Evolutionary conservation across 768 basidiomycete species (phyloP).

Genomic region (Floccularia luteovirens): DNA sequence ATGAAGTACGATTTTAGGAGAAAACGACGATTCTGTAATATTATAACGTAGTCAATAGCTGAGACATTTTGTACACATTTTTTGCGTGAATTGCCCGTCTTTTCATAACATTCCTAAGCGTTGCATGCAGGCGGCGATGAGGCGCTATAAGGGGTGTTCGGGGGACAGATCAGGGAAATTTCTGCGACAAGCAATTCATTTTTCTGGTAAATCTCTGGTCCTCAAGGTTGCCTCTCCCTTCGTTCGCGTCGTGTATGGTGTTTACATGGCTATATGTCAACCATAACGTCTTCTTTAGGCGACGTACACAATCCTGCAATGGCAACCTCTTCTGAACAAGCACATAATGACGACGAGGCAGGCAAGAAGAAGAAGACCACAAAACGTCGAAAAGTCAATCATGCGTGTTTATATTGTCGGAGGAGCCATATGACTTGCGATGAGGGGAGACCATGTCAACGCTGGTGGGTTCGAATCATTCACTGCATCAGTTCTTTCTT

Average conservation of each 20-base stretch:
- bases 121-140: too few relatives aligned
- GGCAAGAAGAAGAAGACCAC: slow-evolving; percentile 43
- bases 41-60: too few relatives aligned
- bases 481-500: slow-evolving; percentile 3
- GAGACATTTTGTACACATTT: too few relatives aligned
- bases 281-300: background rate
- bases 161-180: too few relatives aligned
- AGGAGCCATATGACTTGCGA: slow-evolving; percentile 92
- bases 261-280: background rate
- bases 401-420: slow-evolving; percentile 91
- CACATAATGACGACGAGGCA: slow-evolving; percentile 20
- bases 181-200: too few relatives aligned
- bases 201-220: too few relatives aligned
- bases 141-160: too few relatives aligned
- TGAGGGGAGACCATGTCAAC: slow-evolving; percentile 83
- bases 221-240: too few relatives aligned
- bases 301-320: background rate
- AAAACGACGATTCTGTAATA: too few relatives aligned
- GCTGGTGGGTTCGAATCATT: slow-evolving; percentile 58
- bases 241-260: background rate
- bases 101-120: too few relatives aligned
- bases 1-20: too few relatives aligned
- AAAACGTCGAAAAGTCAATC: slow-evolving; percentile 82
- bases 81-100: too few relatives aligned
- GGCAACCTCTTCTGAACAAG: background rate